Evolutionary conservation across 768 basidiomycete species (phyloP).

Genomic region (Lactarius pseudohatsudake): DNA sequence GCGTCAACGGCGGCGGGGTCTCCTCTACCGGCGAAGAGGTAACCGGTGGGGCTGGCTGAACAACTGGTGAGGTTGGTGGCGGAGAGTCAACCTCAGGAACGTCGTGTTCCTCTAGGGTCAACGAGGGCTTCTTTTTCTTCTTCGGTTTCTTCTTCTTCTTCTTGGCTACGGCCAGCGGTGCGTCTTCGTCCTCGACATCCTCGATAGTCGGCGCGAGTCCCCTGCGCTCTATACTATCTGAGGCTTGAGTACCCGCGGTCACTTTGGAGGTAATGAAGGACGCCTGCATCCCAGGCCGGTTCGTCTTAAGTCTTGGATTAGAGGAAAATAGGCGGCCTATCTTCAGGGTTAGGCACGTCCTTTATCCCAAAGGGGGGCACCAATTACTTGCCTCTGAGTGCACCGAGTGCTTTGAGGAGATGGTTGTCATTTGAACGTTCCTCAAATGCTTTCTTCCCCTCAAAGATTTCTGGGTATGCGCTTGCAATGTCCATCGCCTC

Average conservation of each 20-base stretch:
- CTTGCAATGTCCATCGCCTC: slow-evolving; percentile 74
- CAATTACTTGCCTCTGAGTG: slow-evolving; percentile 57
- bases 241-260: not conserved
- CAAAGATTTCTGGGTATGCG: slow-evolving; percentile 56
- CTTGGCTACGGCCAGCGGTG: slow-evolving; percentile 37
- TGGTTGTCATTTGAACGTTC: slow-evolving; percentile 69
- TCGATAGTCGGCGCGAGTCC: slow-evolving; percentile 58
- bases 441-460: slow-evolving; percentile 43
- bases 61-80: slow-evolving; percentile 28
- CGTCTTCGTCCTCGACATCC: slow-evolving; percentile 73
- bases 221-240: slow-evolving; percentile 27
- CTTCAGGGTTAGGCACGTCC: not conserved
- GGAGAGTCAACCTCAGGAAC: slow-evolving; percentile 29
- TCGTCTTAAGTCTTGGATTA: slow-evolving; percentile 19
- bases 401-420: slow-evolving; percentile 73
- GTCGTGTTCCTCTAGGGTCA: slow-evolving; percentile 30
- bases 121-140: slow-evolving; percentile 55
- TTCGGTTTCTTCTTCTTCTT: slow-evolving; percentile 79
- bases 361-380: not conserved
- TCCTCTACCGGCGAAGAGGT: slow-evolving; percentile 1
- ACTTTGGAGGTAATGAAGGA: not conserved
- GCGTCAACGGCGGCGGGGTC: not conserved
- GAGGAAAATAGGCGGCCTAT: slow-evolving; percentile 64
- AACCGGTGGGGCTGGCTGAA: slow-evolving; percentile 11
- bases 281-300: slow-evolving; percentile 11